Evolutionary conservation across 306 rosid genomes (phyloP), one percentile per base, ranked within the genome.

Genomic region (Chamaecrista fasciculata): DNA sequence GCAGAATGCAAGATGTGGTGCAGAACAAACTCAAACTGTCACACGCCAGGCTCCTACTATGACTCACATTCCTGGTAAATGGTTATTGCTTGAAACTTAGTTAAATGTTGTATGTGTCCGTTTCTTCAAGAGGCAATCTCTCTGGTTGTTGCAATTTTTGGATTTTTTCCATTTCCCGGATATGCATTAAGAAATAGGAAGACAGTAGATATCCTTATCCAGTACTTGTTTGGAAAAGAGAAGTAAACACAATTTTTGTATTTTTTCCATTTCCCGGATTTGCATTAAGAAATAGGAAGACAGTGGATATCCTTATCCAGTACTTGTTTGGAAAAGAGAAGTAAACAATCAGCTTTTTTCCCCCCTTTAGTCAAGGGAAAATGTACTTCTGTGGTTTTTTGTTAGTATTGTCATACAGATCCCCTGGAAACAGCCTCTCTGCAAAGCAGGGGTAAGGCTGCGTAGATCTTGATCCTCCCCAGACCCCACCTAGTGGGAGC

Each of bases 41-140:
- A 76, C 83, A 7, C 84, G 82, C 11, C 74, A 86, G 74, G 83
- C 91, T 74, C 91, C 91, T 28, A 86, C 91, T 40, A 86, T 86
- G 44, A 86, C 91, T 56, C 82, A 79, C 64, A 71, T 84, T 71
- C 86, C 89, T 37, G 85, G 91, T 86, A 83, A 78, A 14, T 36
- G 40, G 40, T 36, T 3, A 36, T 59, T 31, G 52, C 11, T 15
- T 50, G 8, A 0, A 51, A 25, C 11, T 31, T 57, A n/a, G 11
- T 18, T 58, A 48, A 48, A 48, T 20, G 16, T n/a, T 43, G 19
- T 43, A 11, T 42, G 49, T 43, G 4, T 2, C 19, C 19, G 19
- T 48, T 19, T 50, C 28, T 6, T 21, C 56, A 50, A 19, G 10
- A 12, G 21, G 1, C 2, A 21, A 50, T 25, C 24, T 48, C 53